Evolutionary conservation across 345 rosid genomes (phyloP).

Genomic region (Syzygium jambos): DNA sequence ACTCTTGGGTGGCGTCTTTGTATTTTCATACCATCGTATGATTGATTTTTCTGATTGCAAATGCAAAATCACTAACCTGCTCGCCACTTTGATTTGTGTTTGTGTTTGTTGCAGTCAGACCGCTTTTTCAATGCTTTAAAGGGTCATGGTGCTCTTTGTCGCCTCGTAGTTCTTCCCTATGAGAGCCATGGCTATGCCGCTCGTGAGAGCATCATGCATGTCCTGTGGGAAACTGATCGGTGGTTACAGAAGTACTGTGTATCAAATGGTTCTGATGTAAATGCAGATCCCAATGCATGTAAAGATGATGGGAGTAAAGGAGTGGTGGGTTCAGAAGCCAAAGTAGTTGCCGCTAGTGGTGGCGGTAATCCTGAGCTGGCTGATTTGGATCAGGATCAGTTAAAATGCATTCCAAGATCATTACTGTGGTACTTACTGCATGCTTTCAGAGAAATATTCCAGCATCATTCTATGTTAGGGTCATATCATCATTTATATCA

Average conservation of each 20-base stretch:
- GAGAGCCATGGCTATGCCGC: slow-evolving; percentile 97
- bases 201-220: slow-evolving; percentile 97
- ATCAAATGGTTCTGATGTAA: slow-evolving; percentile 39
- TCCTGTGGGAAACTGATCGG: slow-evolving; percentile 95
- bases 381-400: slow-evolving; percentile 21
- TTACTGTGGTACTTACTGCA: slow-evolving; percentile 35
- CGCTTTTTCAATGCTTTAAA: slow-evolving; percentile 91
- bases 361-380: slow-evolving; percentile 51
- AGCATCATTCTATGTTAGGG: not conserved
- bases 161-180: slow-evolving; percentile 81
- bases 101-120: slow-evolving; percentile 57
- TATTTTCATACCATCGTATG: not conserved
- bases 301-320: slow-evolving; percentile 26
- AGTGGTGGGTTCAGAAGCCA: slow-evolving; percentile 30
- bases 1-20: not conserved
- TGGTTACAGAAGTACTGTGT: slow-evolving; percentile 90
- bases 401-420: slow-evolving; percentile 33
- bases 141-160: slow-evolving; percentile 92
- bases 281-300: slow-evolving; percentile 18
- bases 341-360: slow-evolving; percentile 41
- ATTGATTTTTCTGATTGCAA: not conserved
- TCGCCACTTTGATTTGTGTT: not conserved
- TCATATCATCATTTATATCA: not conserved
- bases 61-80: not conserved
- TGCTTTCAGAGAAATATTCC: not conserved